phyloP scores from a whole-genome alignment of 129 eudicot genomes.

The Smallanthus sonchifolius region DNA sequence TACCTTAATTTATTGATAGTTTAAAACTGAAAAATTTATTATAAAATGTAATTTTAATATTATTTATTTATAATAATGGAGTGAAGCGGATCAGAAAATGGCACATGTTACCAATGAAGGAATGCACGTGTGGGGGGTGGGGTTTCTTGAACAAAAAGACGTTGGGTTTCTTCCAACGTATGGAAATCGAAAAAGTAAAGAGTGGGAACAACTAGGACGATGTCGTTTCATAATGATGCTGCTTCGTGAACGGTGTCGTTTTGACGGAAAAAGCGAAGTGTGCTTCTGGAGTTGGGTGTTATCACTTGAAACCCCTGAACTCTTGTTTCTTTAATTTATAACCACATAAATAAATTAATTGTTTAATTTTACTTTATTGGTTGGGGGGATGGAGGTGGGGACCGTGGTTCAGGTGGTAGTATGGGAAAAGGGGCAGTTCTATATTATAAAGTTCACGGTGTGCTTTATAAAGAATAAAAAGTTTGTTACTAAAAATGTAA shows the following conservation, averaged over 20 bases:
- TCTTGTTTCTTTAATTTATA: slow-evolving; percentile 10
- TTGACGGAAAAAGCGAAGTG: slow-evolving; percentile 18
- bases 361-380: neutral
- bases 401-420: slow-evolving; percentile 16
- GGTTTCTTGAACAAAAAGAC: slow-evolving; percentile 27
- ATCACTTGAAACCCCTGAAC: slow-evolving; percentile 19
- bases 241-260: slow-evolving; percentile 6
- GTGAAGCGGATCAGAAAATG: neutral
- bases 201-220: slow-evolving; percentile 17
- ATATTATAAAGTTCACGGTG: neutral
- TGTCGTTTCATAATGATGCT: slow-evolving; percentile 34
- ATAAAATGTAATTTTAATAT: too few relatives aligned
- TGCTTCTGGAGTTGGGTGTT: slow-evolving; percentile 16
- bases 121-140: slow-evolving; percentile 41
- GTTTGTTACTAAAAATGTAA: too few relatives aligned
- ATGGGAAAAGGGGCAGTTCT: neutral
- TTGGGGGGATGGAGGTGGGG: slow-evolving; percentile 12
- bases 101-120: slow-evolving; percentile 30
- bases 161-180: slow-evolving; percentile 34
- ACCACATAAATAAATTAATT: neutral
- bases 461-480: too few relatives aligned
- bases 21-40: too few relatives aligned
- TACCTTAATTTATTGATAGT: too few relatives aligned
- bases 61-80: neutral
- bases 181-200: slow-evolving; percentile 32